A percentile compares a stretch with the other conserved stretches of the same genome.
Evolutionary conservation across 2,329 filamentous ascomycete genomes (phyloP).

Genomic region (Colletotrichum ledebouriae): DNA sequence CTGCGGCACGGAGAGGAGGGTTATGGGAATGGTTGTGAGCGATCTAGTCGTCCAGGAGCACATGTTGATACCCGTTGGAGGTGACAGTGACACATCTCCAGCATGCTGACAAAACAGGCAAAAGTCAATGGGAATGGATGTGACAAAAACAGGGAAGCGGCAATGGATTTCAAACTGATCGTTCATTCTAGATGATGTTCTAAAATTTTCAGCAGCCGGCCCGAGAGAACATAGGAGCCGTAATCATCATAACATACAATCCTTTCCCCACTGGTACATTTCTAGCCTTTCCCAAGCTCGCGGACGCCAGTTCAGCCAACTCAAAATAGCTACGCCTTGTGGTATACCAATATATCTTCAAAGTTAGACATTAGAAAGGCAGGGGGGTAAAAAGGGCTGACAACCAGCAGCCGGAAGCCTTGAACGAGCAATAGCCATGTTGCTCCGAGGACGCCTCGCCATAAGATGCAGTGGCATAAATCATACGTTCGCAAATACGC

Average conservation of each 20-base stretch:
- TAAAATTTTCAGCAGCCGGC: conserved; percentile 25
- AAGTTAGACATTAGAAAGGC: conserved; percentile 29
- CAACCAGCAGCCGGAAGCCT: conserved; percentile 29
- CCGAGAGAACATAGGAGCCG: background rate
- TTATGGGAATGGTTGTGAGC: background rate
- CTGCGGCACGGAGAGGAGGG: background rate
- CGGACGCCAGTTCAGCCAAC: background rate
- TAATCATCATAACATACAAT: conserved; percentile 23
- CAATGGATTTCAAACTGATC: background rate
- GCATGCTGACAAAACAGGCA: too few relatives aligned
- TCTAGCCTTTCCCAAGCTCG: background rate
- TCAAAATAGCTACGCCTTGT: background rate
- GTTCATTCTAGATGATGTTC: conserved; percentile 14
- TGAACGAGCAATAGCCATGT: background rate
- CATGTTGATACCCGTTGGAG: background rate
- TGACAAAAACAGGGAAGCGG: background rate
- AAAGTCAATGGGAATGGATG: too few relatives aligned
- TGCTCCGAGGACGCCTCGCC: conserved; percentile 34
- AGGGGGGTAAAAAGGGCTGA: background rate
- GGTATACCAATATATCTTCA: conserved; percentile 5
- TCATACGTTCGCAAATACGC: conserved; percentile 19
- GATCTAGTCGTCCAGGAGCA: too few relatives aligned
- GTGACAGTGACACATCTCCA: too few relatives aligned
- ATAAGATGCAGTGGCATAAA: conserved; percentile 19
- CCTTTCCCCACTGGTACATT: background rate